Base-by-base conservation (phyloP, 495 filamentous ascomycete species). In the Viridothelium virens region DNA sequence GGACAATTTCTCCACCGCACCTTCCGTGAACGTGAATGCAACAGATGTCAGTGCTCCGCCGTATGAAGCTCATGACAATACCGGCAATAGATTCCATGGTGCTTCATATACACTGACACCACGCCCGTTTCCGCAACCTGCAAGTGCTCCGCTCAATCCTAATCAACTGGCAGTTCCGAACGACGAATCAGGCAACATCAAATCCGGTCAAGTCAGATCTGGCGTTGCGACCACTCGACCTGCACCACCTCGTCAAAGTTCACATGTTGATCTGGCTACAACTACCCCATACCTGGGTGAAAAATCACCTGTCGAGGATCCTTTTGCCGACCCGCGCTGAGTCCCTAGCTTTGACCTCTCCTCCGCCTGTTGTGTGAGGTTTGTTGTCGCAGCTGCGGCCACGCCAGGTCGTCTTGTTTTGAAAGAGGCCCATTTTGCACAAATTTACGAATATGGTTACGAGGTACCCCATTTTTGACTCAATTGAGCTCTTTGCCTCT, bases 61-160 rank as follows among this genome's bases (percentile, higher is more conserved):
- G 38, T 38, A 34, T 14, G 61, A 71, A 2, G 50, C 37, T 18
- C 53, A 65, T 62, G 65, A 65, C 65, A 66, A 71, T 44, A 70
- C 61, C 38, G 70, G n/a, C 12, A 71, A 69, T 61, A 48, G 34
- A 37, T 70, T 67, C 41, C 64, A 71, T 47, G 70, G 69, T 39
- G 63, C 68, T 37, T 48, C 67, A 5, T 77, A 77, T 70, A 75
- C 76, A 0, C 41, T 76, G 33, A 67, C 65, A 62, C 73, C 74
- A 18, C 68, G 68, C 38, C 76, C 76, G 11, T 68, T 76, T 59
- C 75, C 73, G 10, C 53, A 59, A 14, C 53, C 25, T 18, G 53
- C 6, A 7, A 36, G 36, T 36, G 53, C 14, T 14, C 53, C 53
- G 18, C 5, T 36, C 31, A 36, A 59, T 31, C 2, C 36, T 0